Evolutionary conservation across 495 filamentous ascomycete genomes (phyloP), one percentile per base, ranked within the genome.

Genomic region (Hamigera avellanea): DNA sequence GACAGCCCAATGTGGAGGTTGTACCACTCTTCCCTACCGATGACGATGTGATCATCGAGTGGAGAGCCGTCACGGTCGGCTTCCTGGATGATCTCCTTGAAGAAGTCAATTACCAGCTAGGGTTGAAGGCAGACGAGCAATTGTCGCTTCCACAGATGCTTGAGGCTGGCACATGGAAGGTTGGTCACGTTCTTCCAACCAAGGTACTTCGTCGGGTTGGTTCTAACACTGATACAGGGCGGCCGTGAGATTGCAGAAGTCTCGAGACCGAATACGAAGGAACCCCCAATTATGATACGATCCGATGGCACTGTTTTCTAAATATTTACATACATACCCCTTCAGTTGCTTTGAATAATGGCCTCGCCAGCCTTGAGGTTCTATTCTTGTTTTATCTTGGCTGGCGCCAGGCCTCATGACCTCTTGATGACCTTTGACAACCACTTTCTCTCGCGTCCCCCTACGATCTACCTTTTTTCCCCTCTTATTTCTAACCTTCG

Each of bases 251-350:
- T 96, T 42, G 91, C 91, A 28, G 93, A 95, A 60, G 83, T 95
- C 35, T 93, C 83, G 38, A 70, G 91, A 42, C 91, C 91, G 6
- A 95, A 95, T 51, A 96, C 93, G 28, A 95, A 93, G 63, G 86
- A 89, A 51, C 86, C 93, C 14, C 91, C 91, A 3, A 96, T 98
- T 49, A 80, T 95, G 65, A 95, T 96, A 45, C 72, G 93, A 37
- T 93, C 83, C 41, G 91, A 98, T 54, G 91, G 91, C 31, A 96
- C 91, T 6, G 86, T 98, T 36, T 95, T 98, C 54, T 95, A 77
- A 64, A 58, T 57, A 45, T 46, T 27, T 40, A 35, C 50, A 37
- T 46, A 55, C n/a, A n/a, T n/a, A 42, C 40, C 39, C 42, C 32
- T 43, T 41, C 40, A 45, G 46, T 48, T 53, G 46, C 40, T 48